These are phyloP conservation scores for Alloascoidea africana DNA, from an alignment of 805 yeast species.

Conservation along the genomic window DNA sequence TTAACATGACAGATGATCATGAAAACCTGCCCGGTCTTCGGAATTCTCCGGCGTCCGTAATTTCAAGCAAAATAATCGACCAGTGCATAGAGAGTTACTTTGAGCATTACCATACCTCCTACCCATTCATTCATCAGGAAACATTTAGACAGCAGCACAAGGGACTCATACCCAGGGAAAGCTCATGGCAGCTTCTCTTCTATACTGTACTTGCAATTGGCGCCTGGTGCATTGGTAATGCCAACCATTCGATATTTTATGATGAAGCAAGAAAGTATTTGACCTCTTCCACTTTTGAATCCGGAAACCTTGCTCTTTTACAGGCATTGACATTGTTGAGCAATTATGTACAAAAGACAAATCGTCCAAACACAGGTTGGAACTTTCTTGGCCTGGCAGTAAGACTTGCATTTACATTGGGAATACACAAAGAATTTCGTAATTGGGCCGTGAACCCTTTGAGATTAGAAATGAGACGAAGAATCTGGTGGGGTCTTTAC, in stretches of 20 bases:
- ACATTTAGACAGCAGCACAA: constrained; percentile 33
- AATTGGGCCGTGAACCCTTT: constrained; percentile 24
- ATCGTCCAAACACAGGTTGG: constrained; percentile 58
- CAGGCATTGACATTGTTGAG: constrained; percentile 38
- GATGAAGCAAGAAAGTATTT: constrained; percentile 32
- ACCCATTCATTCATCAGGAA: constrained; percentile 44
- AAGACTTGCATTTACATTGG: constrained; percentile 52
- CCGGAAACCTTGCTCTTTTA: constrained; percentile 40
- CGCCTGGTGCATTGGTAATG: constrained; percentile 47
- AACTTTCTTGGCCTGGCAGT: constrained; percentile 48
- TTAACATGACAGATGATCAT: not conserved
- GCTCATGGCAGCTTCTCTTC: constrained; percentile 36
- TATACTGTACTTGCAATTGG: constrained; percentile 53
- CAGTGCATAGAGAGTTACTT: constrained; percentile 35
- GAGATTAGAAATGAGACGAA: constrained; percentile 37
- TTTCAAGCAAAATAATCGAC: constrained; percentile 9
- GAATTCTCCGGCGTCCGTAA: not conserved
- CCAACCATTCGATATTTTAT: constrained; percentile 25
- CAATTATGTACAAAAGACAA: constrained; percentile 47
- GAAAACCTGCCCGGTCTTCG: not conserved
- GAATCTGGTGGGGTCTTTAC: constrained; percentile 57
- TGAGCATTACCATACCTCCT: constrained; percentile 41
- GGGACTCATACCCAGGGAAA: constrained; percentile 24
- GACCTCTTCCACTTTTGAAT: constrained; percentile 34
- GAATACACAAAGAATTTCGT: constrained; percentile 39